These are phyloP conservation scores for Cephaloascus fragrans DNA, from an alignment of 805 yeast species.

Conservation along the genomic window DNA sequence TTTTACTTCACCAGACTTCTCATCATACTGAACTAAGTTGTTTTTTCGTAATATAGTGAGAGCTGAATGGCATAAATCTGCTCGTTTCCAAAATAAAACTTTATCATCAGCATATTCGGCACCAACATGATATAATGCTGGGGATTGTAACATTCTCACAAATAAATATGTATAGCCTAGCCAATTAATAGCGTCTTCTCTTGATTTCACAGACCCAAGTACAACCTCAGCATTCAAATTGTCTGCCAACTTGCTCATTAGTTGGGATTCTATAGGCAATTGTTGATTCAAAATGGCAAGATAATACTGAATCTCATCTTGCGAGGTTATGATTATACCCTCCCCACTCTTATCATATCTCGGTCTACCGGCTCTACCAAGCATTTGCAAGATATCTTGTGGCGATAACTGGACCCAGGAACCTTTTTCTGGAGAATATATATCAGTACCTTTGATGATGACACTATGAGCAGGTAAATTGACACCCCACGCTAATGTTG, in stretches of 20 bases:
- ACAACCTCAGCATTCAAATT: slow-evolving; percentile 81
- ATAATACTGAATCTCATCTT: slow-evolving; percentile 78
- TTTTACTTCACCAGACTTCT: slow-evolving; percentile 25
- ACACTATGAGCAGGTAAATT: slow-evolving; percentile 94
- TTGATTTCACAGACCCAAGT: slow-evolving; percentile 48
- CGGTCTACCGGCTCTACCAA: slow-evolving; percentile 98
- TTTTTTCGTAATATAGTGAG: slow-evolving; percentile 44
- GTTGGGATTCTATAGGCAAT: slow-evolving; percentile 84
- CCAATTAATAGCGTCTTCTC: slow-evolving; percentile 74
- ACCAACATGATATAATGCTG: slow-evolving; percentile 68
- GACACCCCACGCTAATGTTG: slow-evolving; percentile 96
- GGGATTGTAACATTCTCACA: slow-evolving; percentile 68
- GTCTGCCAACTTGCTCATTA: slow-evolving; percentile 64
- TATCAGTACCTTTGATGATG: slow-evolving; percentile 85
- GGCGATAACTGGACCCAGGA: slow-evolving; percentile 88
- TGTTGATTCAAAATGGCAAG: slow-evolving; percentile 87
- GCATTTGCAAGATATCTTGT: slow-evolving; percentile 91
- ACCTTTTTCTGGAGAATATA: slow-evolving; percentile 86
- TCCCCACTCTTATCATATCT: slow-evolving; percentile 88
- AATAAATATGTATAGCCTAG: slow-evolving; percentile 68
- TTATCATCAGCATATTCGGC: slow-evolving; percentile 47
- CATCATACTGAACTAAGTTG: slow-evolving; percentile 53
- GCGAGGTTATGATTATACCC: slow-evolving; percentile 86
- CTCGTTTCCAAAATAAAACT: slow-evolving; percentile 40
- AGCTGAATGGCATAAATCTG: slow-evolving; percentile 72